A percentile compares a stretch with the other conserved stretches of the same genome.
phyloP scores from a whole-genome alignment of 805 yeast species.

The Yarrowia sp. region DNA sequence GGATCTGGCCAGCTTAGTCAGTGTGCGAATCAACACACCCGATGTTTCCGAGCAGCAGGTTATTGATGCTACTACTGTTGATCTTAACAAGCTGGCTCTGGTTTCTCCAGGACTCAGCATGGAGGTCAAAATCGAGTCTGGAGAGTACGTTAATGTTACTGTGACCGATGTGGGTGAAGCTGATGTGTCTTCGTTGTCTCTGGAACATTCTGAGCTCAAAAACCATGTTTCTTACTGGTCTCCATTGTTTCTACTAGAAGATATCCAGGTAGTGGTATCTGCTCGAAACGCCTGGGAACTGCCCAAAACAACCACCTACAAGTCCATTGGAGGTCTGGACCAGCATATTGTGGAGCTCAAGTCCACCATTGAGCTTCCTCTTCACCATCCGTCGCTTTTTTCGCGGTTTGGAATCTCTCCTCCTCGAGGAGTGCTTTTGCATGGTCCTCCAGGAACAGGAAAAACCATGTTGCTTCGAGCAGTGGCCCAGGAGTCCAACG shows the following conservation, averaged over 20 bases:
- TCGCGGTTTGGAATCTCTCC: conserved; percentile 85
- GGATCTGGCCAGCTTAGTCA: conserved; percentile 41
- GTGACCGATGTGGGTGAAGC: conserved; percentile 50
- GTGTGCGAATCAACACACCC: conserved; percentile 35
- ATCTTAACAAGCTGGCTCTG: conserved; percentile 36
- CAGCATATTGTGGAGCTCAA: conserved; percentile 59
- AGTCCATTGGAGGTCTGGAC: conserved; percentile 72
- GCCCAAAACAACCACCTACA: conserved; percentile 40
- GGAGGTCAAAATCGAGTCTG: conserved; percentile 41
- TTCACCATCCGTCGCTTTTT: conserved; percentile 72
- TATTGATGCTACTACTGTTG: conserved; percentile 39
- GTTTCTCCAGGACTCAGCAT: conserved; percentile 39
- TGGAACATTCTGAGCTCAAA: conserved; percentile 33
- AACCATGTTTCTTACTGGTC: conserved; percentile 42
- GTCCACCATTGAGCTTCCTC: conserved; percentile 73
- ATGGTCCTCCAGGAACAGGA: conserved; percentile 98
- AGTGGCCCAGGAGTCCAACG: conserved; percentile 68
- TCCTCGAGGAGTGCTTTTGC: conserved; percentile 86
- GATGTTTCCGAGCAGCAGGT: conserved; percentile 30
- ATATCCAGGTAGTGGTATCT: conserved; percentile 22
- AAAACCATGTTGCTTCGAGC: conserved; percentile 84
- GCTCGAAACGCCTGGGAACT: conserved; percentile 26
- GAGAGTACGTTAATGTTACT: conserved; percentile 37
- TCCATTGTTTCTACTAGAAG: conserved; percentile 42
- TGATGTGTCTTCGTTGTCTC: conserved; percentile 41